Conservation (phyloP, 2,329 filamentous ascomycete species). For the Ophiostoma triangulosporum region DNA sequence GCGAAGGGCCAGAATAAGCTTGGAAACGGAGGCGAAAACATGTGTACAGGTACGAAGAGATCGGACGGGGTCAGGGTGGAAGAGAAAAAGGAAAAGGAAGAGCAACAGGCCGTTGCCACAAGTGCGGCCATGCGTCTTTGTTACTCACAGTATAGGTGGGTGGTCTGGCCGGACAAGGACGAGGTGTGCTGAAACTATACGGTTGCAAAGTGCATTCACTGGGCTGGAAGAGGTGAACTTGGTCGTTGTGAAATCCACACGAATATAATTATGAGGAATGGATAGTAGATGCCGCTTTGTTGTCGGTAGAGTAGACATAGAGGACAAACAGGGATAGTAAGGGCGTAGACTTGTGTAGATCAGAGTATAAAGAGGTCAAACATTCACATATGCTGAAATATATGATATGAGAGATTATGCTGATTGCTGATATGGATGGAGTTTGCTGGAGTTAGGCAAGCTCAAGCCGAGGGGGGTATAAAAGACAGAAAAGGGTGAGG, state of each 20-base stretch:
- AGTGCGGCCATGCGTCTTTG: neutral
- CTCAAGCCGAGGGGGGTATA: neutral
- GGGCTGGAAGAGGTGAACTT: neutral
- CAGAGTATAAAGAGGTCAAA: neutral
- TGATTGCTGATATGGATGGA: neutral
- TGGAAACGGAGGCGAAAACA: neutral
- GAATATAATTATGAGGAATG: neutral
- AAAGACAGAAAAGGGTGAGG: neutral
- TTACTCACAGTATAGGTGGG: neutral
- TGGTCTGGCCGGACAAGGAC: neutral
- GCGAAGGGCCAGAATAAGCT: constrained; percentile 5
- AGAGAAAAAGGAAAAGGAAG: neutral
- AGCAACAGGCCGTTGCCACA: neutral
- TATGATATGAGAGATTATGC: neutral
- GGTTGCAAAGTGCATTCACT: neutral
- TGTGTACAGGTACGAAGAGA: neutral
- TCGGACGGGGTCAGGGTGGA: neutral
- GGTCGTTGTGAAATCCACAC: neutral
- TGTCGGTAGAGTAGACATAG: neutral
- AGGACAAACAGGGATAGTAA: neutral
- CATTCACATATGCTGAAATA: neutral
- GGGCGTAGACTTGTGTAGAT: neutral
- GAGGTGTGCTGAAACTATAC: neutral
- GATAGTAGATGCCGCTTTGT: neutral
- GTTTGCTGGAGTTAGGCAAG: neutral